These are phyloP conservation scores for Exophiala lecanii-corni DNA, from an alignment of 2,329 filamentous ascomycete genomes.

Conservation along the genomic window DNA sequence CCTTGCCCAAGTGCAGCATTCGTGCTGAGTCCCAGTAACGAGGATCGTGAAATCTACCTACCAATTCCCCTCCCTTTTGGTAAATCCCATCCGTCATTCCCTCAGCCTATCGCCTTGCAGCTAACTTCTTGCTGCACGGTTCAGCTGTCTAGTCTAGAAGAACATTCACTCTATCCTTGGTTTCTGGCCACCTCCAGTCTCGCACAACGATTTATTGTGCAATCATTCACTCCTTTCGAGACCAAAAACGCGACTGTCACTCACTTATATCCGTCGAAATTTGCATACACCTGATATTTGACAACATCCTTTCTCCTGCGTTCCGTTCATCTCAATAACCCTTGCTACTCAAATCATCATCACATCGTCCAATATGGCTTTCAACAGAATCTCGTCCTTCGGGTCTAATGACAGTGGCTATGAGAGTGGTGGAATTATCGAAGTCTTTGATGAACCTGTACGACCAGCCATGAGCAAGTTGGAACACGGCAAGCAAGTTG, in stretches of 20 bases:
- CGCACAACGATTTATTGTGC: slow-evolving; percentile 28
- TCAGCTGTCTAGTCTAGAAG: slow-evolving; percentile 22
- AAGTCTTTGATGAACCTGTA: slow-evolving; percentile 49
- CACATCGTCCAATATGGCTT: slow-evolving; percentile 47
- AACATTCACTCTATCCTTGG: slow-evolving; percentile 18
- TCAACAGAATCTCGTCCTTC: slow-evolving; percentile 41
- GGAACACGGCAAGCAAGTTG: slow-evolving; percentile 72
- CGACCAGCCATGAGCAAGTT: slow-evolving; percentile 54
- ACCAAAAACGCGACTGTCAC: slow-evolving; percentile 24
- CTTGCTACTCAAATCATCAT: background rate
- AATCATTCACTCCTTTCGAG: slow-evolving; percentile 22
- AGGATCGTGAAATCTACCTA: slow-evolving; percentile 21
- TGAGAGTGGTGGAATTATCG: slow-evolving; percentile 65
- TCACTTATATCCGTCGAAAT: slow-evolving; percentile 24
- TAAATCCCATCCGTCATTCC: slow-evolving; percentile 16
- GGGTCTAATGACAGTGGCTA: slow-evolving; percentile 58
- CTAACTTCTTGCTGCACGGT: slow-evolving; percentile 18
- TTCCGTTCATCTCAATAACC: background rate
- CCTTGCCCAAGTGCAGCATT: slow-evolving; percentile 41
- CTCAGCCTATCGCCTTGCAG: slow-evolving; percentile 9
- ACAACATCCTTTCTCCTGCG: background rate
- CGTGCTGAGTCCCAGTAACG: slow-evolving; percentile 30
- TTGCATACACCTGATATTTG: slow-evolving; percentile 8
- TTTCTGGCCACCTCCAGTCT: slow-evolving; percentile 27
- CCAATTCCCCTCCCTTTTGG: slow-evolving; percentile 28